Percentiles rank a stretch among this genome's conserved stretches.
These are phyloP conservation scores for Apiotrichum montevideense DNA, from an alignment of 1,284 basidiomycete genomes.

Conservation along the genomic window DNA sequence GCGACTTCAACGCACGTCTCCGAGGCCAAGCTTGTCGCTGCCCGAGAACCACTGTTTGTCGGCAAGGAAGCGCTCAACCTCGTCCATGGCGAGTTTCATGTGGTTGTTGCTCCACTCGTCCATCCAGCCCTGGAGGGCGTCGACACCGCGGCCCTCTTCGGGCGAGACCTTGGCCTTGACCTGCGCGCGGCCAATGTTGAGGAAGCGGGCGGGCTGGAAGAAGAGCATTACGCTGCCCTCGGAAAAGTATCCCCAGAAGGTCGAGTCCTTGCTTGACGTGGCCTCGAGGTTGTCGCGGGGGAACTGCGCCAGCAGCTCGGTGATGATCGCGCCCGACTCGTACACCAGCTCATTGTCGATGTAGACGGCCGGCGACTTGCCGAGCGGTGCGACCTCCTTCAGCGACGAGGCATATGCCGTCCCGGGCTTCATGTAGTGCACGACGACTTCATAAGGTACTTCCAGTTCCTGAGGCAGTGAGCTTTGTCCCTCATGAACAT, in stretches of 20 bases:
- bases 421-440: neutral
- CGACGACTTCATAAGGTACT: neutral
- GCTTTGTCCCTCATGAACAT: neutral
- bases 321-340: constrained; percentile 8
- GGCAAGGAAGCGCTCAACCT: constrained; percentile 3
- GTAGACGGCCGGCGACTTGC: constrained; percentile 1
- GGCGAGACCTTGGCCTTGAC: neutral
- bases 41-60: constrained; percentile 4
- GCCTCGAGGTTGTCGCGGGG: constrained; percentile 22
- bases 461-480: constrained; percentile 5
- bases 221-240: constrained; percentile 8
- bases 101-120: neutral
- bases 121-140: constrained; percentile 2
- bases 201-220: constrained; percentile 6
- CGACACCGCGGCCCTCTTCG: constrained; percentile 2
- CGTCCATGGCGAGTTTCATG: neutral
- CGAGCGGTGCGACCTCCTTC: neutral
- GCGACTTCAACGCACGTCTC: constrained; percentile 4
- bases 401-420: neutral
- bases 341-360: neutral
- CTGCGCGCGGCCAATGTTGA: neutral
- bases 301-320: constrained; percentile 1
- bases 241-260: constrained; percentile 9
- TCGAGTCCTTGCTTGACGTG: neutral
- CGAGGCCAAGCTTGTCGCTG: constrained; percentile 6